Percentiles rank a stretch among this genome's conserved stretches.
Conservation (phyloP, 164 flowering plant genomes). For the Nelumbo lutea region DNA sequence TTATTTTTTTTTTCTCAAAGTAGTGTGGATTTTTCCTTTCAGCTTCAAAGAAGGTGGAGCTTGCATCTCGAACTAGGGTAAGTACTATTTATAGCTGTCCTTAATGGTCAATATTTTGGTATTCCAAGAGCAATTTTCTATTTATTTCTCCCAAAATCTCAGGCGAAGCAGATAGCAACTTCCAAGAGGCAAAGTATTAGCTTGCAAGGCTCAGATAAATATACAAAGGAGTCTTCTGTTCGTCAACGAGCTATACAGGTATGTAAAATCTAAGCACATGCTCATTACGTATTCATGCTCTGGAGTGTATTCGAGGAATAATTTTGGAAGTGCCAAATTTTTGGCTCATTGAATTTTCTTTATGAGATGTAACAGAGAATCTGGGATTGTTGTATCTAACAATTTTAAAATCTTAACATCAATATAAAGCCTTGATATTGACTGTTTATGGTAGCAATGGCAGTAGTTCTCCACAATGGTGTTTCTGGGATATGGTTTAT, state of each 20-base stretch:
- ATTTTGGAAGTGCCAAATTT: too few species aligned
- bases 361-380: too few species aligned
- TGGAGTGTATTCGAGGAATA: too few species aligned
- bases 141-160: conserved; percentile 12
- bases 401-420: too few species aligned
- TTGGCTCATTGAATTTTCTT: too few species aligned
- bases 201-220: conserved; percentile 34
- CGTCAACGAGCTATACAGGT: conserved; percentile 36
- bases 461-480: too few species aligned
- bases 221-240: conserved; percentile 29
- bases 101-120: neutral
- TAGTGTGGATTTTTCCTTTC: conserved; percentile 16
- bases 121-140: conserved; percentile 1
- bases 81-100: conserved; percentile 4
- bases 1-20: neutral
- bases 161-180: conserved; percentile 36
- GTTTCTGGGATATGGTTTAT: too few species aligned
- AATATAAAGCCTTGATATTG: too few species aligned
- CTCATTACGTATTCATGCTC: too few species aligned
- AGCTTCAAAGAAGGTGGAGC: conserved; percentile 44
- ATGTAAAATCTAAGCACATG: conserved; percentile 11
- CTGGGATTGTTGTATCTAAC: too few species aligned
- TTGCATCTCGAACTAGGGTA: conserved; percentile 40
- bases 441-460: too few species aligned
- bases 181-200: conserved; percentile 38